Evolutionary conservation across 371 early-diverging fungal genomes (phyloP).

Genomic region (Massospora cicadina): DNA sequence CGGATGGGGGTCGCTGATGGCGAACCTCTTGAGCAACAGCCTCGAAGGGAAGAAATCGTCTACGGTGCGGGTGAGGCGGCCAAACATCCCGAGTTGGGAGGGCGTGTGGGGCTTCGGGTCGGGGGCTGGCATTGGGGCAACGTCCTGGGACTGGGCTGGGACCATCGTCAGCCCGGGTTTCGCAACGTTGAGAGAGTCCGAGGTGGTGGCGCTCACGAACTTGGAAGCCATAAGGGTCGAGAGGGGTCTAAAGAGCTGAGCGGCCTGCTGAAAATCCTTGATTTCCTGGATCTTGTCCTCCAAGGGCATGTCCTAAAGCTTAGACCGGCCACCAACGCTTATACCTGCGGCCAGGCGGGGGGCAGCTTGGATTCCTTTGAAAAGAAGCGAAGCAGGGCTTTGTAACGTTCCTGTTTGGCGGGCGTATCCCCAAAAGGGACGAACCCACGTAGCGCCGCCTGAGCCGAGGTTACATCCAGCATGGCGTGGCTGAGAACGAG

Average conservation of each 20-base stretch:
- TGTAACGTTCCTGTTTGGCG: slow-evolving; percentile 62
- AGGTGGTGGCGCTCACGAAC: slow-evolving; percentile 19
- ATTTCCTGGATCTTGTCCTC: slow-evolving; percentile 44
- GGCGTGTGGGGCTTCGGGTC: not conserved
- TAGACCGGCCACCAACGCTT: slow-evolving; percentile 10
- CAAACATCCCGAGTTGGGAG: not conserved
- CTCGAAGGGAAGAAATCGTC: not conserved
- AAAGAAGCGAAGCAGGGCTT: slow-evolving; percentile 38
- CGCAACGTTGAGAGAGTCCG: not conserved
- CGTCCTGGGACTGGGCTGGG: not conserved
- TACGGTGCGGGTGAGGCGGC: not conserved
- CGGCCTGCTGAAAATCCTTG: slow-evolving; percentile 65
- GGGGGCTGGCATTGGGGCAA: not conserved
- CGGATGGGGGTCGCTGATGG: not conserved
- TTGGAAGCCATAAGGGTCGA: slow-evolving; percentile 58
- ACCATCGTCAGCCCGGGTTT: not conserved
- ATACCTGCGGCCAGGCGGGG: slow-evolving; percentile 14
- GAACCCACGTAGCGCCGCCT: slow-evolving; percentile 60
- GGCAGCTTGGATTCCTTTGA: slow-evolving; percentile 1
- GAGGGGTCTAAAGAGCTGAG: slow-evolving; percentile 59
- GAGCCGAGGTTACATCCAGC: slow-evolving; percentile 42
- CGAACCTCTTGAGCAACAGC: not conserved
- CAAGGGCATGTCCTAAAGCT: slow-evolving; percentile 24
- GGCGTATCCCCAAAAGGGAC: slow-evolving; percentile 64
- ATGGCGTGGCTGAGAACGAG: slow-evolving; percentile 13